phyloP scores from a whole-genome alignment of 2,329 filamentous ascomycete species.

The Aureobasidium vineae region DNA sequence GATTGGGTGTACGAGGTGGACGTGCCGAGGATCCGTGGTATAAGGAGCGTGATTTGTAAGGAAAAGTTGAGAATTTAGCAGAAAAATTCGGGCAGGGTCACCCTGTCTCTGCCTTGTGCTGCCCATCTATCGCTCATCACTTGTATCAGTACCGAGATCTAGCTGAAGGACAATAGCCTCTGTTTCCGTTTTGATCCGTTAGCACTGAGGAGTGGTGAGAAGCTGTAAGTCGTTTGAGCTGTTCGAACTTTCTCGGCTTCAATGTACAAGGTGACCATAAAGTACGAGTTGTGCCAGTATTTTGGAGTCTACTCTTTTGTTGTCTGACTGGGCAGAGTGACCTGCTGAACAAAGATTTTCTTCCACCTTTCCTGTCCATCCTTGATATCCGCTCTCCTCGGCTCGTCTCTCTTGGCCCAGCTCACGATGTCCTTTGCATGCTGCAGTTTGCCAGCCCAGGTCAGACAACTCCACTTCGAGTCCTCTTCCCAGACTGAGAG shows the following conservation, averaged over 20 bases:
- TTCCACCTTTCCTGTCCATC: constrained; percentile 10
- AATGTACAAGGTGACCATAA: too few relatives aligned
- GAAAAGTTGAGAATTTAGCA: background rate
- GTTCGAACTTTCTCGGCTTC: too few relatives aligned
- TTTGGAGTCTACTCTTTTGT: background rate
- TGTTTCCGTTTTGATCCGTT: too few relatives aligned
- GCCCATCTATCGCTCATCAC: background rate
- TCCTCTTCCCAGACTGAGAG: constrained; percentile 25
- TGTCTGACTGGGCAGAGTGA: background rate
- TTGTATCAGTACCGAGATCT: background rate
- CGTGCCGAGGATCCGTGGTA: background rate
- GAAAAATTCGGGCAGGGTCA: background rate
- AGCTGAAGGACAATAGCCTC: background rate
- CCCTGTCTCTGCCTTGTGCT: background rate
- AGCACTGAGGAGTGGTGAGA: background rate
- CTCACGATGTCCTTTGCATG: constrained; percentile 6
- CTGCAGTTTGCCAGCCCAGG: constrained; percentile 8
- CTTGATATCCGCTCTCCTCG: background rate
- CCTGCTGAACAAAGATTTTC: background rate
- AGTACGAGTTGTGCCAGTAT: too few relatives aligned
- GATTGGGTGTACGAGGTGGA: too few relatives aligned
- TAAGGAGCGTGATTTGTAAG: background rate
- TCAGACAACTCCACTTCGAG: constrained; percentile 16
- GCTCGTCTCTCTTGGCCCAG: constrained; percentile 4
- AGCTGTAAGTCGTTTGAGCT: too few relatives aligned